Base-by-base conservation (phyloP, 1,284 basidiomycete genomes). In the Ganoderma sinense region DNA sequence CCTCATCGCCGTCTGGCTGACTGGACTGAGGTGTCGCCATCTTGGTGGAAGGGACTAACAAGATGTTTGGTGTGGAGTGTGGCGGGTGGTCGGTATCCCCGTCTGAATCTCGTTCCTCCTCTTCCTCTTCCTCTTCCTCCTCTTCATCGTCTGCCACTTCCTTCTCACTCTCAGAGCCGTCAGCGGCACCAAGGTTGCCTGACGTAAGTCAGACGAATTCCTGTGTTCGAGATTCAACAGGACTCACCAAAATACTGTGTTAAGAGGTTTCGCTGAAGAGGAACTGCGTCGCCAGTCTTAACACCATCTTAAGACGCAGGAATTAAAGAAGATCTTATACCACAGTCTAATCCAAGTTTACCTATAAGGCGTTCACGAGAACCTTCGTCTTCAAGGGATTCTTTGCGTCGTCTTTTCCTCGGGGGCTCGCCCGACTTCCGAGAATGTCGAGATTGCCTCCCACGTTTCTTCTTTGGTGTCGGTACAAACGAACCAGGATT, bases 211-310 rank as follows among this genome's bases (percentile, higher is more conserved):
- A 33, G 20, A 29, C 23, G 0, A 14, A 29, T 7, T 23, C 29
- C 41, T 16, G 31, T n/a, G 20, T 10, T 29, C 10, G 6, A 29
- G 6, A 36, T 43, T 36, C 16, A 18, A 36, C 29, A 1, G 33
- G 48, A 16, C 65, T 39, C 66, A 78, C 77, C 71, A 43, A 78
- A 78, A 48, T 70, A 75, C 60, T 76, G 67, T 29, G 70, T 10
- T 0, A 78, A 64, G 3, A 75, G 69, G 59, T 78, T 78, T 33
- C 66, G 66, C 29, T 66, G 67, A 4, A 40, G 31, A 2, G 69
- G 68, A 14, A 69, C 31, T 4, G 63, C 51, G 7, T 64, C 51
- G 16, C 62, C 23, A 66, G 53, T 62, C n/a, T 18, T 62, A 40
- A 43, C 11, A 23, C 48, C 51, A 56, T 26, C 14, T 11, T 65